Evolutionary conservation across 371 early-diverging fungal genomes (phyloP).

Genomic region (Capillidium heterosporum): DNA sequence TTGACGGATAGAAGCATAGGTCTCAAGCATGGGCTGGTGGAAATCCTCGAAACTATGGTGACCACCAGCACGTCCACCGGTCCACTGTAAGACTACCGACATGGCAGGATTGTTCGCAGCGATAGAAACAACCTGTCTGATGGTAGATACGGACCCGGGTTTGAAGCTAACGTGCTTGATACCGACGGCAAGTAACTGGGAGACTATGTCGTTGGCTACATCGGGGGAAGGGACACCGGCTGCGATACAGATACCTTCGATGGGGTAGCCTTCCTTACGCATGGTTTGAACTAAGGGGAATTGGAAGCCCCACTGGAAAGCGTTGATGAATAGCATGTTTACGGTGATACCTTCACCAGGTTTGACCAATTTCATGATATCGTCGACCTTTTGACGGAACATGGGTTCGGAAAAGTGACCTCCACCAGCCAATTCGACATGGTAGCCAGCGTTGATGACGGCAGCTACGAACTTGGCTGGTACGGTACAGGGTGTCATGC

Average conservation of each 20-base stretch:
- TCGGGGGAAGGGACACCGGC: conserved; percentile 88
- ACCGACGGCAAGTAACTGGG: conserved; percentile 56
- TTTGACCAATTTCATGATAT: conserved; percentile 49
- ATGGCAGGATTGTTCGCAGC: conserved; percentile 76
- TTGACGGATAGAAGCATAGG: conserved; percentile 77
- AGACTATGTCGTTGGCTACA: conserved; percentile 71
- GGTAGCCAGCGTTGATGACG: conserved; percentile 85
- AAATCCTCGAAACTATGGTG: conserved; percentile 94
- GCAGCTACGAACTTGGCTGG: conserved; percentile 60
- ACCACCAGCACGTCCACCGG: conserved; percentile 92
- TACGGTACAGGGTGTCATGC: conserved; percentile 79
- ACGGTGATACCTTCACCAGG: conserved; percentile 76
- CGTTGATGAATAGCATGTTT: conserved; percentile 85
- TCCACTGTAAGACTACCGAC: conserved; percentile 90
- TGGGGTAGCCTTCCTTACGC: conserved; percentile 79
- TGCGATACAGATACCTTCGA: conserved; percentile 77
- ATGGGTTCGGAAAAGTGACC: conserved; percentile 79
- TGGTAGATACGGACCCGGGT: conserved; percentile 72
- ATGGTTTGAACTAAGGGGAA: conserved; percentile 73
- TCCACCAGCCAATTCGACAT: conserved; percentile 86
- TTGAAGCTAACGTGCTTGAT: conserved; percentile 82
- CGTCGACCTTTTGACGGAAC: conserved; percentile 58
- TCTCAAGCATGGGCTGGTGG: conserved; percentile 83
- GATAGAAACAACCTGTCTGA: conserved; percentile 73
- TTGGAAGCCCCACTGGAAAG: conserved; percentile 90